phyloP scores from a whole-genome alignment of 2,329 filamentous ascomycete species.

The Aspergillus sergii region DNA sequence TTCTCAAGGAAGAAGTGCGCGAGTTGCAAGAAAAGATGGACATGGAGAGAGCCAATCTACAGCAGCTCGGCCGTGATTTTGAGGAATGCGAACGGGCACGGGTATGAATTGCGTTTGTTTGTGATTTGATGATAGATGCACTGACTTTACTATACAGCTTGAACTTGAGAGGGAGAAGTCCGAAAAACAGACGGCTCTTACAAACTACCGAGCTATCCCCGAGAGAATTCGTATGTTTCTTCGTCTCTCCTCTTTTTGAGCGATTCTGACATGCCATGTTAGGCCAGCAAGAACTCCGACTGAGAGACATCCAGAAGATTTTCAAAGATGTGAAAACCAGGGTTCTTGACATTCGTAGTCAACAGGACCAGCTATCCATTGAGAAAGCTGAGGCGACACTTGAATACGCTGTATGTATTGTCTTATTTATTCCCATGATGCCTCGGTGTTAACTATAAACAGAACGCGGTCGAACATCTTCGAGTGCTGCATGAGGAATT shows the following conservation, averaged over 20 bases:
- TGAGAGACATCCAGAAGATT: constrained; percentile 44
- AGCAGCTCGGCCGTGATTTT: constrained; percentile 24
- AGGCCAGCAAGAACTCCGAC: constrained; percentile 50
- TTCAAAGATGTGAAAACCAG: constrained; percentile 48
- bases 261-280: constrained; percentile 34
- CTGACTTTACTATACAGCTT: constrained; percentile 26
- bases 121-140: neutral
- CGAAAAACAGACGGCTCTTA: constrained; percentile 66
- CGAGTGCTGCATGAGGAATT: constrained; percentile 64
- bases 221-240: constrained; percentile 66
- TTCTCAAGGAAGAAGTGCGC: constrained; percentile 47
- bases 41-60: constrained; percentile 32
- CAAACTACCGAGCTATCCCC: constrained; percentile 68
- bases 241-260: neutral
- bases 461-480: constrained; percentile 65
- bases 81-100: constrained; percentile 40
- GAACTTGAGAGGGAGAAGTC: constrained; percentile 61
- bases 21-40: constrained; percentile 31
- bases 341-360: constrained; percentile 55
- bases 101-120: constrained; percentile 35
- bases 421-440: neutral
- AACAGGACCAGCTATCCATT: constrained; percentile 59
- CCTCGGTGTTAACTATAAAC: constrained; percentile 11
- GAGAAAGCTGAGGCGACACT: constrained; percentile 60
- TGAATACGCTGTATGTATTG: constrained; percentile 56